Evolutionary conservation across 2,329 filamentous ascomycete species (phyloP).

Genomic region (Pseudofabraea citricarpa): DNA sequence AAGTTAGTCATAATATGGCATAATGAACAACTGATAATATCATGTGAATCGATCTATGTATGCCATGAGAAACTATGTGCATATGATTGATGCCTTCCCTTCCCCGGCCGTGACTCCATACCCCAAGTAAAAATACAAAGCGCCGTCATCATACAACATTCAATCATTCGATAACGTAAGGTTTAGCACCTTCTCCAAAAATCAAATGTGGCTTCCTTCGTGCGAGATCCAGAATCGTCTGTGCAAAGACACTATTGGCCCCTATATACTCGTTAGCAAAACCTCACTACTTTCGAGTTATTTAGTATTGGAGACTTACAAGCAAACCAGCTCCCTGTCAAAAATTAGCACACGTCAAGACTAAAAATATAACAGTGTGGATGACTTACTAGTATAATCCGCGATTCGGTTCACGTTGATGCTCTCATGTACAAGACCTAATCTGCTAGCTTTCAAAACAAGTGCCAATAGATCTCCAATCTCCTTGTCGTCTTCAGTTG

Average conservation of each 20-base stretch:
- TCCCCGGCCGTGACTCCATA: too few species aligned
- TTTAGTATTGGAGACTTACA: constrained; percentile 40
- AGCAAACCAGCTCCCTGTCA: constrained; percentile 78
- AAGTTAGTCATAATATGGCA: background rate
- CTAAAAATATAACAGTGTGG: constrained; percentile 2
- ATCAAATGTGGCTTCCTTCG: constrained; percentile 84
- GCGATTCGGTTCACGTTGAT: constrained; percentile 69
- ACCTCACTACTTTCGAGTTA: too few species aligned
- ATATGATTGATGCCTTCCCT: background rate
- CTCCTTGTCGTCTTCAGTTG: constrained; percentile 76
- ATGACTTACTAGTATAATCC: constrained; percentile 66
- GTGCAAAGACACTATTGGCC: constrained; percentile 95
- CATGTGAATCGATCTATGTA: background rate
- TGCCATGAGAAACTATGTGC: background rate
- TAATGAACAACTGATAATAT: too few species aligned
- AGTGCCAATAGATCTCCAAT: constrained; percentile 68
- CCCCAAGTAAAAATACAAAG: background rate
- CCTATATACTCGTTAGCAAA: constrained; percentile 35
- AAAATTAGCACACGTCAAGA: constrained; percentile 6
- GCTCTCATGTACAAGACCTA: constrained; percentile 89
- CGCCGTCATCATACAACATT: background rate
- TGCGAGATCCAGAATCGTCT: constrained; percentile 85
- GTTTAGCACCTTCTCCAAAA: constrained; percentile 60
- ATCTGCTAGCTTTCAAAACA: constrained; percentile 69
- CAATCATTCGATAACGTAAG: constrained; percentile 44